Evolutionary conservation across 192 early-diverging fungal species (phyloP).

Genomic region (Coemansia sp.): DNA sequence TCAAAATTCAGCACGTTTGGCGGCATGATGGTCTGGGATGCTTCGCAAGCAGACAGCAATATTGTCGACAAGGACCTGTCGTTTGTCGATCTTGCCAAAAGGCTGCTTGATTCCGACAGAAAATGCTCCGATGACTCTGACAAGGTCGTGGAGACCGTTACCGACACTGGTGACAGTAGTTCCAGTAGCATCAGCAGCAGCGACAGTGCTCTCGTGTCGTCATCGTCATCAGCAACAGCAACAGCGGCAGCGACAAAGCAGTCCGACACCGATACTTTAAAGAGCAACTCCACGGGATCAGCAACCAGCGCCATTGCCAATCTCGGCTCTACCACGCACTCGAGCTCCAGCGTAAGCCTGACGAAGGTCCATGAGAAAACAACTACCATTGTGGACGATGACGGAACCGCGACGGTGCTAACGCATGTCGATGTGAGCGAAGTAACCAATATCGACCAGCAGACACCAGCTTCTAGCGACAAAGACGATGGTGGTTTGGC

Average conservation of each 20-base stretch:
- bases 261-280: neutral
- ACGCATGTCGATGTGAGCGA: slow-evolving; percentile 22
- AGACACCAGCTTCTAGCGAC: neutral
- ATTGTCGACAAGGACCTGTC: slow-evolving; percentile 12
- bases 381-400: slow-evolving; percentile 6
- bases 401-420: slow-evolving; percentile 11
- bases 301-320: neutral
- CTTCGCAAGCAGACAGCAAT: slow-evolving; percentile 63
- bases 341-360: neutral
- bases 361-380: slow-evolving; percentile 7
- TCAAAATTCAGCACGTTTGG: slow-evolving; percentile 61
- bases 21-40: slow-evolving; percentile 77
- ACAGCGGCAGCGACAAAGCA: neutral
- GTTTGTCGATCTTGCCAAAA: slow-evolving; percentile 27
- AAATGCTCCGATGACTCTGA: slow-evolving; percentile 37
- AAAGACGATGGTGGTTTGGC: slow-evolving; percentile 7
- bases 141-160: neutral
- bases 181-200: neutral
- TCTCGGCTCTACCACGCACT: neutral
- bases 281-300: neutral
- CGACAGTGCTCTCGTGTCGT: neutral
- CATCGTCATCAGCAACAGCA: neutral
- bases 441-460: slow-evolving; percentile 8
- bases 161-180: neutral
- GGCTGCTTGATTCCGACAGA: slow-evolving; percentile 32